Evolutionary conservation across 2,329 filamentous ascomycete genomes (phyloP).

Genomic region (Gyromitra esculenta): DNA sequence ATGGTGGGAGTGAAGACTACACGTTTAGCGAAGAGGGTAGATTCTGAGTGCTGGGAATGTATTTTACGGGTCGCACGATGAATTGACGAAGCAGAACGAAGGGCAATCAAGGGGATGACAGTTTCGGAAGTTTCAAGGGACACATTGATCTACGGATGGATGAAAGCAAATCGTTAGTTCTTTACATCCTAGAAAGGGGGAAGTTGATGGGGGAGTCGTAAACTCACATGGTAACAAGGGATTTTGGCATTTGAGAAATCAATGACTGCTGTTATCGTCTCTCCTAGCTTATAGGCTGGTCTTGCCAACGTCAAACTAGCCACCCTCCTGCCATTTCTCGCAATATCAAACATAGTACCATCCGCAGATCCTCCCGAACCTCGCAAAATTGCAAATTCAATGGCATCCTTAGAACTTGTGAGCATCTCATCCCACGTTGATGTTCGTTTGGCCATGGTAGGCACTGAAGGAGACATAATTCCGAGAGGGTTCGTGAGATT

Average conservation of each 20-base stretch:
- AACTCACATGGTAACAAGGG: constrained; percentile 78
- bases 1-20: constrained; percentile 85
- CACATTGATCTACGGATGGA: constrained; percentile 65
- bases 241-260: constrained; percentile 83
- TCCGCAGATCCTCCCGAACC: constrained; percentile 66
- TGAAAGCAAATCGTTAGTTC: constrained; percentile 17
- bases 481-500: constrained; percentile 61
- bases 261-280: constrained; percentile 82
- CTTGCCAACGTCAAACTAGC: constrained; percentile 89
- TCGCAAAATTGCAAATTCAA: constrained; percentile 88
- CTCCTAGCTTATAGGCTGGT: constrained; percentile 87
- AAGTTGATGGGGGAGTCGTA: not conserved
- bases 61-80: constrained; percentile 85
- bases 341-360: constrained; percentile 77
- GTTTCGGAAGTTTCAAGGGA: constrained; percentile 88
- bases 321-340: constrained; percentile 88
- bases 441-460: constrained; percentile 67
- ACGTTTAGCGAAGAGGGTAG: constrained; percentile 80
- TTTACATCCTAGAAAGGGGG: not conserved
- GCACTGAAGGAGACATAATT: constrained; percentile 76
- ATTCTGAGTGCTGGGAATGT: constrained; percentile 80
- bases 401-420: constrained; percentile 79
- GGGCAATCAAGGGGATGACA: constrained; percentile 79
- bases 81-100: constrained; percentile 86
- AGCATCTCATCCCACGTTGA: constrained; percentile 66